These are phyloP conservation scores for Dissophora globulifera DNA, from an alignment of 192 early-diverging fungal genomes.

Conservation along the genomic window DNA sequence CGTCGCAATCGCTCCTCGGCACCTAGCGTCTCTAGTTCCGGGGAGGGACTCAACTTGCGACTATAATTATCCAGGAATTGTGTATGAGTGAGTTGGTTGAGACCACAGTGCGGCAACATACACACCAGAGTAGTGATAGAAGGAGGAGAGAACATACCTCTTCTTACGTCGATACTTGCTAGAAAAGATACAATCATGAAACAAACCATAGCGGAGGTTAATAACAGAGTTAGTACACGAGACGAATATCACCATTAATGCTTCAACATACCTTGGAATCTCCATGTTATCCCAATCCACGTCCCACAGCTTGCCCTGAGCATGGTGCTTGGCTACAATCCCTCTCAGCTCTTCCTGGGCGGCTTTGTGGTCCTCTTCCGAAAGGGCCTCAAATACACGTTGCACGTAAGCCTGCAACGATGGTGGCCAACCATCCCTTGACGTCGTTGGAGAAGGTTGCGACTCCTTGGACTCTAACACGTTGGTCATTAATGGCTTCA, in stretches of 20 bases:
- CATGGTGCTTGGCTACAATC: constrained; percentile 62
- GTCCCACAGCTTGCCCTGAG: constrained; percentile 55
- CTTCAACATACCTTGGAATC: constrained; percentile 66
- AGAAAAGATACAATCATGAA: background rate
- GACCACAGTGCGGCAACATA: too few species aligned
- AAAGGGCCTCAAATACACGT: constrained; percentile 46
- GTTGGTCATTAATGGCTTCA: constrained; percentile 43
- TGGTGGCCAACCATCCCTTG: constrained; percentile 30
- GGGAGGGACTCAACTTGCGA: constrained; percentile 1
- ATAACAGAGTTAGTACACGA: background rate
- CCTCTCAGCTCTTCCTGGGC: constrained; percentile 67
- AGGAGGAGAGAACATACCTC: background rate
- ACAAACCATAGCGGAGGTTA: background rate
- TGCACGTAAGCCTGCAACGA: constrained; percentile 54
- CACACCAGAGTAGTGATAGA: background rate
- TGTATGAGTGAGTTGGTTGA: too few species aligned
- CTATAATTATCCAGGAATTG: background rate
- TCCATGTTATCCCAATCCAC: constrained; percentile 79
- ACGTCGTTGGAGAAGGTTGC: background rate
- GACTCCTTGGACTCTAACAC: constrained; percentile 35
- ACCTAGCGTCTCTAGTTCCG: constrained; percentile 11
- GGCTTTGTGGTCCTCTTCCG: constrained; percentile 47
- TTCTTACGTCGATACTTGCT: constrained; percentile 20
- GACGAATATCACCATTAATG: too few species aligned
- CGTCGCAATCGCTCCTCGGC: constrained; percentile 23